phyloP scores from a whole-genome alignment of 495 filamentous ascomycete genomes.

The Diplogelasinospora grovesii region DNA sequence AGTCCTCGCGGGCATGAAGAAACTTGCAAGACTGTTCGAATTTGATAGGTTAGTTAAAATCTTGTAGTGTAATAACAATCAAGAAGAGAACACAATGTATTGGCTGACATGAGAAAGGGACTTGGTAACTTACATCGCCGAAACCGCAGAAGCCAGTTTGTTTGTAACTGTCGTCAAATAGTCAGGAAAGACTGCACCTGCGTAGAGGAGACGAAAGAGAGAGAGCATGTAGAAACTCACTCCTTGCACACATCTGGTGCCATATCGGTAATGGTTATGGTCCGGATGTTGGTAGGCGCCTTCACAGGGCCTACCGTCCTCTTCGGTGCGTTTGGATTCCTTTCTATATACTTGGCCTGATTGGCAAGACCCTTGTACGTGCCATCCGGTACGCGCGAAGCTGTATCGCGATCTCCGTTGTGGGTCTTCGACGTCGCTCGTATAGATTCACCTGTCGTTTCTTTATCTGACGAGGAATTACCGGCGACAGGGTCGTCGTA shows the following conservation, averaged over 20 bases:
- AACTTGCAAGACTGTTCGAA: conserved; percentile 66
- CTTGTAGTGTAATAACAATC: too few species aligned
- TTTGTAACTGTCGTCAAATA: conserved; percentile 60
- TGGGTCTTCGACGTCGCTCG: too few species aligned
- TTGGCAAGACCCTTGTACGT: conserved; percentile 72
- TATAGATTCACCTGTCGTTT: too few species aligned
- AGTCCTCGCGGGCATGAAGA: conserved; percentile 78
- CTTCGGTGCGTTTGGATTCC: conserved; percentile 70
- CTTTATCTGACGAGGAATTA: too few species aligned
- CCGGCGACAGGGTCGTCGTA: too few species aligned
- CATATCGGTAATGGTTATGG: conserved; percentile 84
- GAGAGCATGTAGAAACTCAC: conserved; percentile 2
- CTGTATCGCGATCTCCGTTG: too few species aligned
- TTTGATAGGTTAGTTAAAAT: conserved; percentile 32
- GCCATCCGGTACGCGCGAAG: too few species aligned
- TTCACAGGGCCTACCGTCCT: conserved; percentile 78
- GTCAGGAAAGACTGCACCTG: too few species aligned
- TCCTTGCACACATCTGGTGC: conserved; percentile 95
- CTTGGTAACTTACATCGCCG: too few species aligned
- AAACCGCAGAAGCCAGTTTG: conserved; percentile 74
- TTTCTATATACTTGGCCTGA: conserved; percentile 68
- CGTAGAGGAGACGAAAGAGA: neutral
- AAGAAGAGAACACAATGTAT: too few species aligned
- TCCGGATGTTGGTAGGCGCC: conserved; percentile 83
- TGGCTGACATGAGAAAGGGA: too few species aligned